A percentile compares a stretch with the other conserved stretches of the same genome.
These are phyloP conservation scores for Saxophila tyrrhenica DNA, from an alignment of 495 filamentous ascomycete species.

Conservation along the genomic window DNA sequence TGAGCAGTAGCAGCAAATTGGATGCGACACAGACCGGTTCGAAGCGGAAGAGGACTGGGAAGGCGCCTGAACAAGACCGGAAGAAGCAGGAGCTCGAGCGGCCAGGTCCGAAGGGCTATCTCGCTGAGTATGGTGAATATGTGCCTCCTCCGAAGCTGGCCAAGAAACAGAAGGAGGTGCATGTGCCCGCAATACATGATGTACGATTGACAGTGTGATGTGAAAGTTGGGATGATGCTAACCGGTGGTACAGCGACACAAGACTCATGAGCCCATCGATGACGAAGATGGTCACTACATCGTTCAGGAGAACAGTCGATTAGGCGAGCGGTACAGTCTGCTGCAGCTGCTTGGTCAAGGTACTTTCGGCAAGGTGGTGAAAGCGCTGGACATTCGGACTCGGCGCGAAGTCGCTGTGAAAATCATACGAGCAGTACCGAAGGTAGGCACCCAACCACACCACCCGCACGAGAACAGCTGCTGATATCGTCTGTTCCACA, in stretches of 20 bases:
- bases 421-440: slow-evolving; percentile 94
- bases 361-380: slow-evolving; percentile 96
- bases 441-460: slow-evolving; percentile 28
- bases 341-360: slow-evolving; percentile 83
- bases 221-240: slow-evolving; percentile 18
- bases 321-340: slow-evolving; percentile 86
- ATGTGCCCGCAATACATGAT: slow-evolving; percentile 69
- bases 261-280: slow-evolving; percentile 56
- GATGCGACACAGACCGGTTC: slow-evolving; percentile 48
- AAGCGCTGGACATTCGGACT: slow-evolving; percentile 67
- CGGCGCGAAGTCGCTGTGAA: slow-evolving; percentile 83
- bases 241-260: slow-evolving; percentile 17
- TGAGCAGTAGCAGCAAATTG: slow-evolving; percentile 40
- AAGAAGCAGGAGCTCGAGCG: slow-evolving; percentile 55
- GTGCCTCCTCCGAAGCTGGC: slow-evolving; percentile 74
- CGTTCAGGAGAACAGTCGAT: slow-evolving; percentile 65
- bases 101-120: slow-evolving; percentile 52
- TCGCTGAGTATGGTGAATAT: slow-evolving; percentile 66
- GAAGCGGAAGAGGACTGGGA: slow-evolving; percentile 67
- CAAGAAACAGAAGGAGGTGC: slow-evolving; percentile 85
- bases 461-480: neutral
- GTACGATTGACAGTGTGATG: slow-evolving; percentile 47
- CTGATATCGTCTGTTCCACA: slow-evolving; percentile 2
- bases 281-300: slow-evolving; percentile 97
- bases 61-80: slow-evolving; percentile 57